Base-by-base conservation (phyloP, 2,329 filamentous ascomycete species). In the Talaromyces sp. region DNA sequence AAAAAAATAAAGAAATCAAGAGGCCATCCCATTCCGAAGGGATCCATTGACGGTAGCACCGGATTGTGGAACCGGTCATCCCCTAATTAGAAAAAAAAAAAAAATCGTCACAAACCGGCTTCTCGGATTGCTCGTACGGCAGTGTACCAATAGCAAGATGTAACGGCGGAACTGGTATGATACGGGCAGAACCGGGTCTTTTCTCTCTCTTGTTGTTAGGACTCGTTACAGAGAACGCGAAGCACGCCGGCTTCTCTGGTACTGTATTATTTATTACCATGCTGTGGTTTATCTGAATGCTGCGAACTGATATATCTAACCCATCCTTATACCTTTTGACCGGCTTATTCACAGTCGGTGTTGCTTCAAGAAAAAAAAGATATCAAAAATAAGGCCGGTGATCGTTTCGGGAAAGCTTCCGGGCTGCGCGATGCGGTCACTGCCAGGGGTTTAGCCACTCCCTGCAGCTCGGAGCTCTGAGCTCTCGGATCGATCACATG, bases 61-160 rank as follows among this genome's bases (percentile, higher is more conserved):
- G 59, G 54, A 57, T 57, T 60, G 59, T 60, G 59, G 59, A 60
- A 57, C 59, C 54, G 26, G 27, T 56, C 29, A 56, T 10, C 48
- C 27, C 48, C 48, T 52, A 52, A 52, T 29, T n/a, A 52, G 29
- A 50, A 35, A 12, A 56, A 32, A 38, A 50, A 35, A 12, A 56
- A 32, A 43, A 10, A 46, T 52, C 32, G 46, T 38, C 58, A 35
- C 57, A 52, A 52, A 56, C 59, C 55, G 56, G 24, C 48, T 54
- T 55, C 27, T 53, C 56, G 55, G 51, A 51, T 57, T 53, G 29
- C 12, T 51, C 35, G 35, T 21, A 26, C 24, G 14, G 21, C 7
- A 29, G 48, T 24, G 14, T 24, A 46, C 43, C 43, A 24, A 21
- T 35, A 46, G 10, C 43, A 6, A 24, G n/a, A 38, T 38, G 35